Evolutionary conservation across 768 basidiomycete genomes (phyloP), one percentile per base, ranked within the genome.

Genomic region (Leucosporidium scottii): DNA sequence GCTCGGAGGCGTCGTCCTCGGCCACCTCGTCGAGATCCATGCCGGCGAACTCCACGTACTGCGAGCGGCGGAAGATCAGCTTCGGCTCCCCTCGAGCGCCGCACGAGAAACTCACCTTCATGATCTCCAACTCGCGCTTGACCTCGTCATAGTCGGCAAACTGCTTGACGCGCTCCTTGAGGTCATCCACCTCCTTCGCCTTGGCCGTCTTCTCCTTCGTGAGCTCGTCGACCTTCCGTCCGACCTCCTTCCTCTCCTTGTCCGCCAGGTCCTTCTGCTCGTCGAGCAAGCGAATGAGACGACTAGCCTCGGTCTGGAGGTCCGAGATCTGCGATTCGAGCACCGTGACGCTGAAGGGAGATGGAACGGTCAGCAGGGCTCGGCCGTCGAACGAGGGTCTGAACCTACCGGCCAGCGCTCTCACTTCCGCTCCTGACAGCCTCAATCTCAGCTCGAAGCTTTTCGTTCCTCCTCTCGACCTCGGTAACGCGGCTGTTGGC

Each of bases 1-100:
- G 61, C 17, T 77, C 69, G 65, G 74, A 73, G 48, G 68, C 65
- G 28, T 80, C 80, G 51, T 61, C 64, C 21, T 59, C 64, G 28
- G 62, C n/a, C 1, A 58, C 47, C 27, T 85, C 85, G 23, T 83
- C 84, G 60, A 89, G 86, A 47, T 94, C 91, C 36, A 91, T 83
- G 13, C 91, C 91, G 10, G 90, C 87, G 76, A 98, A 98, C 76
- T 98, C 94, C 66, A 99, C 93, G 73, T 88, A 97, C 96, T 98
- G 73, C 25, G 9, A 20, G 6, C 57, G n/a, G 39, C 34, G n/a
- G 2, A 23, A 27, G 31, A 5, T 31, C 10, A 51, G 23, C 50
- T 44, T 17, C 3, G 48, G 36, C 53, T 39, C 9, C 23, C n/a
- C 62, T n/a, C 27, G 18, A 31, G 36, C 0, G 39, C 8, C 21